Evolutionary conservation across 73 alveolate species (phyloP), one percentile per base, ranked within the genome.

Genomic region (Tetrahymena borealis): DNA sequence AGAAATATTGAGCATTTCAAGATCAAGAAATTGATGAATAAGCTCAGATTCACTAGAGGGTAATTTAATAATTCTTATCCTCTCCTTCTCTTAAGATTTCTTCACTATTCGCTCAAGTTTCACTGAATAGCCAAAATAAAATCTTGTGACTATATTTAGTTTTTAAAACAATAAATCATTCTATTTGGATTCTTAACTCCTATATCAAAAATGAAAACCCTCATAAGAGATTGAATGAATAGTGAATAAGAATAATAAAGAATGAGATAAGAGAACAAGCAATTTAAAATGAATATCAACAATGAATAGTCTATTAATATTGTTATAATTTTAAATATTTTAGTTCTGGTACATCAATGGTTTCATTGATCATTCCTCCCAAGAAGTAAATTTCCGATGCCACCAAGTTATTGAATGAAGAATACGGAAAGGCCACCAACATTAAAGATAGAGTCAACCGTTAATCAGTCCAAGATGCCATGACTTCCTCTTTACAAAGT

Each of bases 281-380:
- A n/a, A n/a, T n/a, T n/a, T n/a, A n/a, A n/a, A n/a, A n/a, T n/a
- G n/a, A n/a, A n/a, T n/a, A n/a, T n/a, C n/a, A n/a, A n/a, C n/a
- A n/a, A n/a, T n/a, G n/a, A n/a, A n/a, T n/a, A n/a, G n/a, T n/a
- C n/a, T n/a, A n/a, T n/a, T n/a, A n/a, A n/a, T n/a, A n/a, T n/a
- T 9, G 5, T 60, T 60, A 60, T n/a, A 60, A 60, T 18, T 60
- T 90, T 2, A 32, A 85, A 43, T 90, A 93, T 32, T 38, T 90
- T 78, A 93, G 93, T 39, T 91, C 93, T 32, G 95, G 95, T 15
- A 93, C 95, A 78, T 79, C 93, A 39, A 92, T 93, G 38, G 95
- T 93, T 36, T 93, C 95, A 15, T 42, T 93, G 32, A 79, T 79
- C 41, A 85, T 93, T 35, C 95, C 95, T 32, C 95, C 95, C 4